These are phyloP conservation scores for Globisporangium rhizosaccharum DNA, from an alignment of 352 stramenopile genomes.

Conservation along the genomic window DNA sequence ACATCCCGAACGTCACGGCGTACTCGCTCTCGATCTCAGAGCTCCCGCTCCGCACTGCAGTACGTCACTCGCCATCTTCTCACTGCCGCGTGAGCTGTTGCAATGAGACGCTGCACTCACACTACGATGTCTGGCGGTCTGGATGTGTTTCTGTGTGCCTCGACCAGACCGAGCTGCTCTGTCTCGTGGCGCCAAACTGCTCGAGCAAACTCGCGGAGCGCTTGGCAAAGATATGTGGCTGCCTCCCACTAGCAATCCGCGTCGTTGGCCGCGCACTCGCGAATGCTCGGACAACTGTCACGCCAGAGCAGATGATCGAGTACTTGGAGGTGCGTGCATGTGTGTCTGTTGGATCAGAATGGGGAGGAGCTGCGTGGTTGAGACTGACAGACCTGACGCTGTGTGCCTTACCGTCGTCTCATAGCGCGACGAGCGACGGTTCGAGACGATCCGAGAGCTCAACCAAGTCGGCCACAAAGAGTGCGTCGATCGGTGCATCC, in stretches of 20 bases:
- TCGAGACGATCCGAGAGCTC: conserved; percentile 70
- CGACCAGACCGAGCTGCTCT: conserved; percentile 58
- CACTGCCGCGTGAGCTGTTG: neutral
- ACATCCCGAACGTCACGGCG: conserved; percentile 73
- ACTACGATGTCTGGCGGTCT: neutral
- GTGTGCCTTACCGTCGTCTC: neutral
- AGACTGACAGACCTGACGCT: neutral
- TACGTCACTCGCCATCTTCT: conserved; percentile 13
- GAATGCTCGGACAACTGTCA: conserved; percentile 68
- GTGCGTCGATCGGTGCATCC: conserved; percentile 74
- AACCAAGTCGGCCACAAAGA: conserved; percentile 76
- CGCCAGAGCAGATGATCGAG: conserved; percentile 76
- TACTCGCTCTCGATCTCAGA: conserved; percentile 76
- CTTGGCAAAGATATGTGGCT: conserved; percentile 69
- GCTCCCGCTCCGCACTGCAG: conserved; percentile 60
- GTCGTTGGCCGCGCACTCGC: conserved; percentile 70
- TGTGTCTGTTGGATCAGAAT: neutral
- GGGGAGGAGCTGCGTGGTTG: neutral
- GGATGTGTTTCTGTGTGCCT: conserved; percentile 2
- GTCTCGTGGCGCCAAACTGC: conserved; percentile 57
- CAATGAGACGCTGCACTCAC: neutral
- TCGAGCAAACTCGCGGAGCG: conserved; percentile 52
- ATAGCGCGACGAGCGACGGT: conserved; percentile 56
- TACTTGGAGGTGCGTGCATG: conserved; percentile 43
- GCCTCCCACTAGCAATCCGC: conserved; percentile 74